Conservation (phyloP, 306 rosid species). For the Acacia acuminata region DNA sequence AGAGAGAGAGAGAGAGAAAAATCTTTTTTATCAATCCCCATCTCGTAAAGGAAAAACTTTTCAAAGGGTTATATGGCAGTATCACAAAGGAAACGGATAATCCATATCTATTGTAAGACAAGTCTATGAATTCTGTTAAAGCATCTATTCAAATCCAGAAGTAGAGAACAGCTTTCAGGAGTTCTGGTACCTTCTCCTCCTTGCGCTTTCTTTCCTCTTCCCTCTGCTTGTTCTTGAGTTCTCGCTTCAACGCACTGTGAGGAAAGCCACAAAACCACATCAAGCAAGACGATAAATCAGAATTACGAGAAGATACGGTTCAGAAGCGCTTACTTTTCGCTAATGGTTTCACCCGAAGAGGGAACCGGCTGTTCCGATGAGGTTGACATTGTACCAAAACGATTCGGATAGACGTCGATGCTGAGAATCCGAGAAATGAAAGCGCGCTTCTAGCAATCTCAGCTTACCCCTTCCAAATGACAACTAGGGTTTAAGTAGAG, state of each 20-base stretch:
- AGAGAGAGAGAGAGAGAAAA: not conserved
- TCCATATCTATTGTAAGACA: not conserved
- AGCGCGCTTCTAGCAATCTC: too few relatives aligned
- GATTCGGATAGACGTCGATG: too few relatives aligned
- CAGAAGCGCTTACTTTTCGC: too few relatives aligned
- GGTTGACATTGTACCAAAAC: too few relatives aligned
- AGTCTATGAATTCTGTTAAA: not conserved
- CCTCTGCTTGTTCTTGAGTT: constrained; percentile 62
- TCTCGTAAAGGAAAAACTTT: not conserved
- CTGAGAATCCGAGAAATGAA: too few relatives aligned
- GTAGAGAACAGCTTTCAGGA: not conserved
- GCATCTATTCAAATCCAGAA: not conserved
- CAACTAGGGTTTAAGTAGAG: too few relatives aligned
- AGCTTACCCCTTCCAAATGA: too few relatives aligned
- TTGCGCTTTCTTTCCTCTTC: constrained; percentile 75
- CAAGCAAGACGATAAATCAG: not conserved
- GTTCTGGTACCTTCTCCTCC: constrained; percentile 63
- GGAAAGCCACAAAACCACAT: not conserved
- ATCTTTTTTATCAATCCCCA: not conserved
- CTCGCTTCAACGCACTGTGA: constrained; percentile 77
- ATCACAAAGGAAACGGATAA: not conserved
- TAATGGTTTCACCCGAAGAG: too few relatives aligned
- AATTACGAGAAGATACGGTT: too few relatives aligned
- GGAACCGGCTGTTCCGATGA: too few relatives aligned
- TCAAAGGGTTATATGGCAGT: not conserved